Conservation (phyloP, 1,284 basidiomycete species). For the Cutaneotrichosporon spelunceum region DNA sequence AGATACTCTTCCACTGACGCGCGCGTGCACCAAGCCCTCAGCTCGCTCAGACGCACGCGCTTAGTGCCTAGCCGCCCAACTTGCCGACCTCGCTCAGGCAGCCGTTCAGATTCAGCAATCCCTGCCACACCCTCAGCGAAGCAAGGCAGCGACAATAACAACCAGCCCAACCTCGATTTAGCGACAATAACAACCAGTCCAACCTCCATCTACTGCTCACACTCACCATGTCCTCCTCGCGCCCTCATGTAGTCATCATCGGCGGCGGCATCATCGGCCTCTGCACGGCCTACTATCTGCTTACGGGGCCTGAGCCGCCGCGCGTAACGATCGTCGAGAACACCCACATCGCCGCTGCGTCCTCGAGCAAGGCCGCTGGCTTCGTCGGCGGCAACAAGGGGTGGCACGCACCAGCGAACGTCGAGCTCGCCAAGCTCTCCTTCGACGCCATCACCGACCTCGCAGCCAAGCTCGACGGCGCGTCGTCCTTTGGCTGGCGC, state of each 20-base stretch:
- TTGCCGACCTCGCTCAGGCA: no score
- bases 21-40: no score
- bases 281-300: slow-evolving; percentile 60
- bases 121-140: no score
- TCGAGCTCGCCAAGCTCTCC: slow-evolving; percentile 63
- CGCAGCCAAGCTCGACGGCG: slow-evolving; percentile 65
- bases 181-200: not conserved
- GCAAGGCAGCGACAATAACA: no score
- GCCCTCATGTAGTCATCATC: slow-evolving; percentile 32
- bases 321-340: slow-evolving; percentile 61
- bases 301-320: slow-evolving; percentile 11
- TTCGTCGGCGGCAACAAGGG: slow-evolving; percentile 65
- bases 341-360: slow-evolving; percentile 42
- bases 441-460: slow-evolving; percentile 73
- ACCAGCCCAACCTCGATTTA: not conserved
- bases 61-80: no score
- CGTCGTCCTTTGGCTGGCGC: slow-evolving; percentile 66
- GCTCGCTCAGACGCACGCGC: no score
- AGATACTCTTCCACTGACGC: no score
- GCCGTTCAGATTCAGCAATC: no score
- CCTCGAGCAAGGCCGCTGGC: slow-evolving; percentile 83
- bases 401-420: slow-evolving; percentile 56
- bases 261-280: slow-evolving; percentile 75
- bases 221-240: not conserved
- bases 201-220: not conserved